Base-by-base conservation (phyloP, 2,329 filamentous ascomycete species). In the Talaromyces atroroseus region DNA sequence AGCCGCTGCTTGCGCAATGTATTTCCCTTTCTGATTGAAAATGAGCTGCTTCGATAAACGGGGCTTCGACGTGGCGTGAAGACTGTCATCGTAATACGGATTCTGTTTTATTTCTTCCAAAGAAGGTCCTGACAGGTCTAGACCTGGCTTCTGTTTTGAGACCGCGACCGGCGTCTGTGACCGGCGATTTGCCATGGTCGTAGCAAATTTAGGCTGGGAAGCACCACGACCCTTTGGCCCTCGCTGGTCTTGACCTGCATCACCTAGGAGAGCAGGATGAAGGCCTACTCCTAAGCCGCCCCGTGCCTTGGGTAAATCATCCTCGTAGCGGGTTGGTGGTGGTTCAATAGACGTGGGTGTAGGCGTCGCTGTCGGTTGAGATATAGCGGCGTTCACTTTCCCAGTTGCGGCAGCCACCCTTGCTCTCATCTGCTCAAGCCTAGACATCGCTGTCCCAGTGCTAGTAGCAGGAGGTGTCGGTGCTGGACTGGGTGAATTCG, bases 1-100 rank as follows among this genome's bases (percentile, higher is more conserved):
- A 56, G 92, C 92, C 70, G 90, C 92, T 7, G 89, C 94, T 74
- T 97, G 92, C 61, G 91, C 87, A 59, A 97, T 96, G 68, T 96
- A 97, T 80, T 97, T 97, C 53, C 94, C 94, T 71, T 95, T 95
- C 64, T 92, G 86, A 65, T 96, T 96, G 78, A 99, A 97, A 12
- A 90, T 77, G 18, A 99, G 80, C 61, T 89, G 85, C 58, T 89
- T 85, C 11, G 90, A 82, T 61, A 88, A 81, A 51, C 91, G 82
- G 38, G 81, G 78, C 64, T 87, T 89, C 66, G 71, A 78, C 60
- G 74, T 84, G 4, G 80, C 76, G n/a, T 82, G 80, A 12, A 85
- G 72, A 61, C 76, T 86, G 7, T 87, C 80, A 65, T 95, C 90
- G 62, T 88, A 92, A 70, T 96, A 96, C 0, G 92, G 91, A 63